These are phyloP conservation scores for Plantago rigida DNA, from an alignment of 305 asterid genomes.

Conservation along the genomic window DNA sequence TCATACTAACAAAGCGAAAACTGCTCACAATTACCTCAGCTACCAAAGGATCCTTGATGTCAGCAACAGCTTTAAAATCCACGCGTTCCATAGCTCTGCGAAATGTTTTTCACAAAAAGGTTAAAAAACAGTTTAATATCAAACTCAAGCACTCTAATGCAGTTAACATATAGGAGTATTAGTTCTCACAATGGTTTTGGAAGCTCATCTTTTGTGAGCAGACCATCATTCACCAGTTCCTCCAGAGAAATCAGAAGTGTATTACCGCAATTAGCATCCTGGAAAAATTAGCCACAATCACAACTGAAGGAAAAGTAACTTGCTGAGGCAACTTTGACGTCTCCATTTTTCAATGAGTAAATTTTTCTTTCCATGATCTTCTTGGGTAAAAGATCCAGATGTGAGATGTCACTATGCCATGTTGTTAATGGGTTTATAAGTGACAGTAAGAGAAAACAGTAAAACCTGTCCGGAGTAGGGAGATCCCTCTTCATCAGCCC, in stretches of 20 bases:
- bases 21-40: conserved; percentile 42
- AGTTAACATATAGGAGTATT: conserved; percentile 7
- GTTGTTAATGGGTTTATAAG: not conserved
- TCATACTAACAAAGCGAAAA: not conserved
- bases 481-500: conserved; percentile 80
- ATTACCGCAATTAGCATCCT: conserved; percentile 99
- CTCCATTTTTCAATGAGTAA: no score
- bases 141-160: conserved; percentile 10
- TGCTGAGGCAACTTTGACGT: no score
- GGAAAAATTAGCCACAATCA: conserved; percentile 22
- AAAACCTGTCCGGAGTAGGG: conserved; percentile 95
- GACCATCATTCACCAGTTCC: conserved; percentile 82
- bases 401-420: no score
- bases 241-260: conserved; percentile 86
- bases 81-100: conserved; percentile 70
- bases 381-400: no score
- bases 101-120: conserved; percentile 17
- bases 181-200: conserved; percentile 73
- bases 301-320: not conserved
- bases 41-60: conserved; percentile 74
- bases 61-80: conserved; percentile 55
- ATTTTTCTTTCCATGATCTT: no score
- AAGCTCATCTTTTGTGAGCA: conserved; percentile 65
- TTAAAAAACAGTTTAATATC: conserved; percentile 9
- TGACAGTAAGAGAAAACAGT: conserved; percentile 12